Evolutionary conservation across 2,329 filamentous ascomycete species (phyloP).

Genomic region (Penicillium brevicompactum): DNA sequence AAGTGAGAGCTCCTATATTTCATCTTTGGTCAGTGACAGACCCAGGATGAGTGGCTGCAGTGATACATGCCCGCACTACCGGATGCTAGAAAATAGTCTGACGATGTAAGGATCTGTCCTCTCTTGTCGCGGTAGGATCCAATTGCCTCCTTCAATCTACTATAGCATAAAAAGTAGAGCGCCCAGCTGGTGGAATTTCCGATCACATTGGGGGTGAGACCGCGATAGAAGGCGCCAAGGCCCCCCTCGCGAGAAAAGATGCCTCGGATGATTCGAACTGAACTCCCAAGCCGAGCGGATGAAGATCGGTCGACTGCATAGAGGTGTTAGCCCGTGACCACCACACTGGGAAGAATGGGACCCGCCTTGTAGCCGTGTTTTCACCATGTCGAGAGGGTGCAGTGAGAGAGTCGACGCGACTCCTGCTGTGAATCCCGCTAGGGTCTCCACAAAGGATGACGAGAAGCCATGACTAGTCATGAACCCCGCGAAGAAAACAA

Average conservation of each 20-base stretch:
- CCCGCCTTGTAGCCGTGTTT: conserved; percentile 88
- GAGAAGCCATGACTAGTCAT: conserved; percentile 62
- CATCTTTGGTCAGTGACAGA: conserved; percentile 1
- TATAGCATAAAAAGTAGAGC: conserved; percentile 82
- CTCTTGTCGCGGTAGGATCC: conserved; percentile 40
- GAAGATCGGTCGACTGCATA: conserved; percentile 53
- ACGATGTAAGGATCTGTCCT: conserved; percentile 53
- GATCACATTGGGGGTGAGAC: conserved; percentile 83
- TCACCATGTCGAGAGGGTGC: conserved; percentile 92
- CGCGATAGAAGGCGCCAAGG: conserved; percentile 77
- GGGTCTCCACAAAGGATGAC: conserved; percentile 79
- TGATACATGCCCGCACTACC: conserved; percentile 55
- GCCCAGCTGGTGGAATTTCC: conserved; percentile 91
- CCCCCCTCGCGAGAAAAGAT: conserved; percentile 59
- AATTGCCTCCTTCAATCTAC: conserved; percentile 60
- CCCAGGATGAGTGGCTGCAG: not conserved
- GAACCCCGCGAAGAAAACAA: conserved; percentile 25
- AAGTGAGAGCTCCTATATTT: conserved; percentile 66
- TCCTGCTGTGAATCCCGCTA: conserved; percentile 88
- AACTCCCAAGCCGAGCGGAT: conserved; percentile 54
- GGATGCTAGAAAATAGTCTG: conserved; percentile 81
- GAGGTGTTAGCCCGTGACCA: not conserved
- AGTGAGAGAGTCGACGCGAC: conserved; percentile 81
- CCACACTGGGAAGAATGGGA: conserved; percentile 2
- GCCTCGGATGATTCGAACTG: conserved; percentile 54